Evolutionary conservation across 768 basidiomycete species (phyloP), one percentile per base, ranked within the genome.

Genomic region (Ramaria sp.): DNA sequence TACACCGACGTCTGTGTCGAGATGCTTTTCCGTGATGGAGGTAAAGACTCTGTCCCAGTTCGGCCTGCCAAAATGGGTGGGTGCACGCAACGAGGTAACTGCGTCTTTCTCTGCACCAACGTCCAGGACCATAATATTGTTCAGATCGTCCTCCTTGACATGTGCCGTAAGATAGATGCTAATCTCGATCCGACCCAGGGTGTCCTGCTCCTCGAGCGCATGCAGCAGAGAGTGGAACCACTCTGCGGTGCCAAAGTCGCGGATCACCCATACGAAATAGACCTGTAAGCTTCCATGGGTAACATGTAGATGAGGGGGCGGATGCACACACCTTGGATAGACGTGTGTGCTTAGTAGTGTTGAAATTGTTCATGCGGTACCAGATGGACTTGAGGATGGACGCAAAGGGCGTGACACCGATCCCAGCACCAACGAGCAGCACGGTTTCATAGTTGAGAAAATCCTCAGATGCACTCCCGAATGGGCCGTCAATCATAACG

Each of bases 401-500:
- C 53, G 94, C 92, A 63, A 96, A 96, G 2, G 94, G 94, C 0
- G 94, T 96, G 34, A 95, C 92, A 63, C 94, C 94, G 60, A 97
- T 96, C 69, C 94, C 94, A 56, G 88, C 92, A 60, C 91, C 93
- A 47, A 93, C 88, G 42, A 95, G 81, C 38, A 95, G 34, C 37
- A 93, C 78, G 1, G 89, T 88, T 72, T 95, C 92, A 62, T 82
- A 93, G 54, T 91, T 91, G 66, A 88, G 73, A 67, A 88, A 93
- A 67, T 94, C 91, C 68, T 97, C 94, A 42, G 82, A 84, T 7
- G 34, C 91, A 59, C 81, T 84, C 13, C 94, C 94, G 67, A 96
- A 97, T 5, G 94, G 94, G 15, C 93, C 94, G 64, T 97, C 94
- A 51, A 97, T 81, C 93, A 95, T 95, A 65, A 97, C 76, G 57